A percentile compares a stretch with the other conserved stretches of the same genome.
Evolutionary conservation across 1,284 basidiomycete species (phyloP).

Genomic region (Flammula alnicola): DNA sequence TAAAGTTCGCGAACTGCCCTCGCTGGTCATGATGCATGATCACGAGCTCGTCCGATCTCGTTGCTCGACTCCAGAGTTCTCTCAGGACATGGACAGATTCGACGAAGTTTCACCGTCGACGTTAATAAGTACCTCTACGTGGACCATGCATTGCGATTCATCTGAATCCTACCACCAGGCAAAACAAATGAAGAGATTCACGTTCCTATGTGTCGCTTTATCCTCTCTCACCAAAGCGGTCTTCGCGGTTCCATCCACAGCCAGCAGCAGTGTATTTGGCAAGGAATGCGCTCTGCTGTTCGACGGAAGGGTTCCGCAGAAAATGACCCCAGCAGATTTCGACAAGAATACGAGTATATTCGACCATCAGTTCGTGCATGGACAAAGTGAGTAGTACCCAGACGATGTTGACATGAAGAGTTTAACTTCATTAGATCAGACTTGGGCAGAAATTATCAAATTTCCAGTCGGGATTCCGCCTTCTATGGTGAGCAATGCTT

Average conservation of each 20-base stretch:
- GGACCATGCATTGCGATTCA: neutral
- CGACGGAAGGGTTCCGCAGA: conserved; percentile 17
- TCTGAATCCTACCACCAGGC: neutral
- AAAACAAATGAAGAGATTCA: neutral
- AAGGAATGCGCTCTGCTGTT: conserved; percentile 15
- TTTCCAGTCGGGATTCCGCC: conserved; percentile 10
- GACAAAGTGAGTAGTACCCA: conserved; percentile 15
- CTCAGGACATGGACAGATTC: too few species aligned
- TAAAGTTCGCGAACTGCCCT: too few species aligned
- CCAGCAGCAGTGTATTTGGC: neutral
- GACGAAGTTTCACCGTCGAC: neutral
- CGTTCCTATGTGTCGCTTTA: neutral
- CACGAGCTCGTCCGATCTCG: too few species aligned
- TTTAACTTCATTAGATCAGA: conserved; percentile 8
- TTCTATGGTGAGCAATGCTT: conserved; percentile 8
- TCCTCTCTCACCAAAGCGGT: neutral
- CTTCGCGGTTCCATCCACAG: conserved; percentile 2
- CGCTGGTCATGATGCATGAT: too few species aligned
- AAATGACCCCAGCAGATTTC: conserved; percentile 18
- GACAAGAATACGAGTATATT: conserved; percentile 21
- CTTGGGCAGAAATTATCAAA: conserved; percentile 20
- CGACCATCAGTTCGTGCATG: conserved; percentile 20
- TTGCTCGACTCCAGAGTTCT: too few species aligned
- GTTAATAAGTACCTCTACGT: neutral
- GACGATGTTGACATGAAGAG: too few species aligned